Percentiles rank a stretch among this genome's conserved stretches.
Conservation (phyloP, 805 yeast species). For the Kluyveromyces lactis region DNA sequence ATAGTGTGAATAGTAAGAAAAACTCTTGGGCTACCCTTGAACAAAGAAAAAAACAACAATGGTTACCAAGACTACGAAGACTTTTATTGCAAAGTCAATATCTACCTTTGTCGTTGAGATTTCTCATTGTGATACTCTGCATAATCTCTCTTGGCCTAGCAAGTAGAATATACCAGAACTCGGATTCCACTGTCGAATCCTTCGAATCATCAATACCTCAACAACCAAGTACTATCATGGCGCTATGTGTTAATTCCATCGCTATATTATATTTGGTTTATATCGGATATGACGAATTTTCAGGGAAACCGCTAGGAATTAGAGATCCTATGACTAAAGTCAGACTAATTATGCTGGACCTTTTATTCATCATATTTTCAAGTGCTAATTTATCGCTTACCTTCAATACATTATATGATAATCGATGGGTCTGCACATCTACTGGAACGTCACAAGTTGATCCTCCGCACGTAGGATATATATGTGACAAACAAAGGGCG, state of each 20-base stretch:
- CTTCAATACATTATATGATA: conserved; percentile 73
- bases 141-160: conserved; percentile 69
- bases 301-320: conserved; percentile 85
- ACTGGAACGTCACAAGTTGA: conserved; percentile 19
- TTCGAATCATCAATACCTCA: conserved; percentile 38
- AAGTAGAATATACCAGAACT: conserved; percentile 40
- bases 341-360: conserved; percentile 71
- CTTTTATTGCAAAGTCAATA: conserved; percentile 68
- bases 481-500: conserved; percentile 74
- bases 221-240: conserved; percentile 89
- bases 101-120: conserved; percentile 68
- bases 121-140: conserved; percentile 50
- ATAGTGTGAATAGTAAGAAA: conserved; percentile 20
- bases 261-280: conserved; percentile 72
- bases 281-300: conserved; percentile 84
- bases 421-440: conserved; percentile 66
- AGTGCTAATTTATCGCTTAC: conserved; percentile 83
- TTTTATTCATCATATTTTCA: conserved; percentile 79
- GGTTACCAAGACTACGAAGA: conserved; percentile 53
- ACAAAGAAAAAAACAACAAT: conserved; percentile 50
- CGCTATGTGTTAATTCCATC: conserved; percentile 71
- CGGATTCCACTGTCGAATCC: conserved; percentile 17
- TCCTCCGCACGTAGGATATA: conserved; percentile 31
- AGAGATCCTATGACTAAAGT: conserved; percentile 80
- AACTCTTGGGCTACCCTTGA: conserved; percentile 25